These are phyloP conservation scores for Hydnomerulius pinastri DNA, from an alignment of 768 basidiomycete species.

Conservation along the genomic window DNA sequence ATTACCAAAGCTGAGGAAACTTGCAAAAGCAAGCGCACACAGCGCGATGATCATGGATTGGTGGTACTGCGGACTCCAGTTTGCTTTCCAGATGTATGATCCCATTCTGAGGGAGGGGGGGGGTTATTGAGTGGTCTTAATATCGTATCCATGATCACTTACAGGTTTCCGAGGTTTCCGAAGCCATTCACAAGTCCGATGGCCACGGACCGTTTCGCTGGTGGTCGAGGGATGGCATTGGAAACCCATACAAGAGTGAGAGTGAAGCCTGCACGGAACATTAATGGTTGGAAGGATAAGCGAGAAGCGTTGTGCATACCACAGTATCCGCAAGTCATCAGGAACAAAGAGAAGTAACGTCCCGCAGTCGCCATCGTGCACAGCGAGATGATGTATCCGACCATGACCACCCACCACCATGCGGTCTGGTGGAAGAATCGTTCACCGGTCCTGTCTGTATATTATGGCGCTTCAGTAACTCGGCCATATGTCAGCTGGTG, in stretches of 20 bases:
- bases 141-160: too few relatives aligned
- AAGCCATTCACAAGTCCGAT: slow-evolving; percentile 65
- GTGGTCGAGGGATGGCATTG: slow-evolving; percentile 60
- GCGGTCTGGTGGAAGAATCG: slow-evolving; percentile 60
- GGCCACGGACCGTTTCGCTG: slow-evolving; percentile 52
- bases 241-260: slow-evolving; percentile 62
- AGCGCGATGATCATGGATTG: slow-evolving; percentile 59
- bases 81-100: slow-evolving; percentile 61
- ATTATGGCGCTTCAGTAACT: background rate
- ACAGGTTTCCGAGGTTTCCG: slow-evolving; percentile 62
- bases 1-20: slow-evolving; percentile 38
- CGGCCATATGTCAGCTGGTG: background rate
- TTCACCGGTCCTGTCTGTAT: slow-evolving; percentile 57
- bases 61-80: slow-evolving; percentile 63
- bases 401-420: slow-evolving; percentile 62
- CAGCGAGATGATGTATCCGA: slow-evolving; percentile 62
- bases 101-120: slow-evolving; percentile 52
- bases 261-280: slow-evolving; percentile 34
- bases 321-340: slow-evolving; percentile 60
- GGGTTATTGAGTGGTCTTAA: too few relatives aligned
- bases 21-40: slow-evolving; percentile 34
- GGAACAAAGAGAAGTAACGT: slow-evolving; percentile 62
- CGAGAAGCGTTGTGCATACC: slow-evolving; percentile 25
- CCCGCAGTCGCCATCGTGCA: slow-evolving; percentile 52
- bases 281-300: background rate